Conservation (phyloP, 768 basidiomycete genomes). For the Mycena chlorophos region DNA sequence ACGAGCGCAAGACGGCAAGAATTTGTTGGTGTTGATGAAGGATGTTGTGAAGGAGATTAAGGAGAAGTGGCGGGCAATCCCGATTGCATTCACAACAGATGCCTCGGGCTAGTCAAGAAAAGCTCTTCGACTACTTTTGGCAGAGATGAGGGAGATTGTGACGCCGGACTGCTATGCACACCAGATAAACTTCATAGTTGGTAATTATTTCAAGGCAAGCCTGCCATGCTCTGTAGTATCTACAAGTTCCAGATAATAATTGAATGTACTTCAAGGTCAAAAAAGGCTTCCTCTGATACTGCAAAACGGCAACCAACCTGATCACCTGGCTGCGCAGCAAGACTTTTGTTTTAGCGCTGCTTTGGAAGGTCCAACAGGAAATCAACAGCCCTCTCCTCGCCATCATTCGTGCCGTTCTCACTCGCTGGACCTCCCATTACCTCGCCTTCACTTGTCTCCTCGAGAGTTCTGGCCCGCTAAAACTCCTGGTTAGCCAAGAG, state of each 20-base stretch:
- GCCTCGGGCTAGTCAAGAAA: too few relatives aligned
- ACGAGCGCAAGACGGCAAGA: too few relatives aligned
- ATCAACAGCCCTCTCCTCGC: slow-evolving; percentile 6
- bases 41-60: too few relatives aligned
- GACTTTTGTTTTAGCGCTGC: slow-evolving; percentile 29
- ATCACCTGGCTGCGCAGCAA: slow-evolving; percentile 42
- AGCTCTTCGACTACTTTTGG: too few relatives aligned
- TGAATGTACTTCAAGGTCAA: slow-evolving; percentile 12
- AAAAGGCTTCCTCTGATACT: slow-evolving; percentile 20
- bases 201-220: slow-evolving; percentile 34
- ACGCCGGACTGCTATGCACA: slow-evolving; percentile 26
- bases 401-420: slow-evolving; percentile 34
- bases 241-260: background rate
- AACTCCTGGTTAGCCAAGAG: slow-evolving; percentile 24
- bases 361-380: slow-evolving; percentile 25
- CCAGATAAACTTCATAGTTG: slow-evolving; percentile 40
- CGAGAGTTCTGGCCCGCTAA: slow-evolving; percentile 23
- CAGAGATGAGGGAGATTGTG: too few relatives aligned
- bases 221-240: background rate
- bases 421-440: slow-evolving; percentile 39
- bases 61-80: too few relatives aligned
- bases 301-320: slow-evolving; percentile 31
- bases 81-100: too few relatives aligned
- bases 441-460: slow-evolving; percentile 33
- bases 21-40: too few relatives aligned